A percentile compares a stretch with the other conserved stretches of the same genome.
phyloP scores from a whole-genome alignment of 139 green algal species.

The Mychonastes homosphaera region DNA sequence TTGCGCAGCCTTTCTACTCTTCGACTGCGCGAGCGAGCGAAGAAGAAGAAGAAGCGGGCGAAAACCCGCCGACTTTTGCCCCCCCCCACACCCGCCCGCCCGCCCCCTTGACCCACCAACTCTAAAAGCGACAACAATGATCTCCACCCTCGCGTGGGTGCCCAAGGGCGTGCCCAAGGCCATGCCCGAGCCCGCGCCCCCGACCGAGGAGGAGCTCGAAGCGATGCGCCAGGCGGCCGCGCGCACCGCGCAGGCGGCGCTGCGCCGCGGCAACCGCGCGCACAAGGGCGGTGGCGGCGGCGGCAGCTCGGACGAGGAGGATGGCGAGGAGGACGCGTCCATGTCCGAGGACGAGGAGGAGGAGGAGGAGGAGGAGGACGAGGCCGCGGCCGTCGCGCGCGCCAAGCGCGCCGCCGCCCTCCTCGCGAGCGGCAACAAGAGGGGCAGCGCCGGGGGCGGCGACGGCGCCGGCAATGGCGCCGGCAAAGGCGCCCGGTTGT shows the following conservation, averaged over 20 bases:
- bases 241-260: slow-evolving; percentile 1
- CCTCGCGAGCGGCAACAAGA: slow-evolving; percentile 50
- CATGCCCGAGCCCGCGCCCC: slow-evolving; percentile 29
- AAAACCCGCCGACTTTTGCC: too few species aligned
- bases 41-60: too few species aligned
- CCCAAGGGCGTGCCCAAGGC: slow-evolving; percentile 60
- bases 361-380: slow-evolving; percentile 20
- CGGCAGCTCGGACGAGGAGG: slow-evolving; percentile 7
- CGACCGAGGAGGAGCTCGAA: slow-evolving; percentile 51
- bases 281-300: neutral
- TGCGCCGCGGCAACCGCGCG: neutral
- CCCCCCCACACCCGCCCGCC: too few species aligned
- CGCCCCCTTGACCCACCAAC: too few species aligned
- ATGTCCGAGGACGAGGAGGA: slow-evolving; percentile 17
- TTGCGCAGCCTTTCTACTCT: too few species aligned
- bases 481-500: neutral
- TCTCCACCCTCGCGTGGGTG: slow-evolving; percentile 64
- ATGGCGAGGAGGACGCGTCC: slow-evolving; percentile 4
- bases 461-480: slow-evolving; percentile 49
- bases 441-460: slow-evolving; percentile 42
- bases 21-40: too few species aligned
- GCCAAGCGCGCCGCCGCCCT: slow-evolving; percentile 24
- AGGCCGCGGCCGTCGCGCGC: slow-evolving; percentile 16
- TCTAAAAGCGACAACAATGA: slow-evolving; percentile 46
- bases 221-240: slow-evolving; percentile 26